Evolutionary conservation across 441 rosid genomes (phyloP), one percentile per base, ranked within the genome.

Genomic region (Populus hybrid): DNA sequence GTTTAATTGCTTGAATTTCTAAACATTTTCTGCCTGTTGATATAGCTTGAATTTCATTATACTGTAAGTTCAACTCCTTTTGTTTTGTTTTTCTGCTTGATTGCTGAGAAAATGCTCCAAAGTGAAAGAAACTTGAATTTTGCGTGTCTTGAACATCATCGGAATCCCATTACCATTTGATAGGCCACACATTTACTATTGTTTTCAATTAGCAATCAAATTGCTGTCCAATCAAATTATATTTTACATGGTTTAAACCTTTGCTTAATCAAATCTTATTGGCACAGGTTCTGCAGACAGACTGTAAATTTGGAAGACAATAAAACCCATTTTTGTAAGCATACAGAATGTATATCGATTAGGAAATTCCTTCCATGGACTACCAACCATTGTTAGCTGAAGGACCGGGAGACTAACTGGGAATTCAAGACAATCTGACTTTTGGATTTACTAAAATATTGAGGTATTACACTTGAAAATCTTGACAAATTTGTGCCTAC

Each of bases 381-480:
- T 3, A 3, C 42, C 32, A 18, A 69, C 35, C 7, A 4, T 68
- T 50, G 35, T 66, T 75, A 16, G 40, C 18, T 28, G 50, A 57
- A 42, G 65, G 28, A 50, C 35, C 69, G 57, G 34, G 50, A 32
- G 21, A 14, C 21, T 69, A 50, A 26, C 65, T 68, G 54, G 59
- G 35, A 70, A 40, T 8, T 77, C 46, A 57, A 34, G 61, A 36
- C 28, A 46, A 26, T 75, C 68, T 57, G 67, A 68, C 23, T 21
- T 36, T 34, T 57, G 32, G 30, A 72, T 42, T 73, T 50, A 32
- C 2, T 64, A 65, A 66, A 78, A 23, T 23, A 9, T 26, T 69
- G 67, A 65, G 66, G 71, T 72, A 77, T 36, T 77, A 69, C 21
- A 30, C 26, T 71, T 8, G 14, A 4, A 50, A 46, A 71, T 75